Conservation (phyloP, 2,329 filamentous ascomycete genomes). For the Colletotrichum tropicicola region DNA sequence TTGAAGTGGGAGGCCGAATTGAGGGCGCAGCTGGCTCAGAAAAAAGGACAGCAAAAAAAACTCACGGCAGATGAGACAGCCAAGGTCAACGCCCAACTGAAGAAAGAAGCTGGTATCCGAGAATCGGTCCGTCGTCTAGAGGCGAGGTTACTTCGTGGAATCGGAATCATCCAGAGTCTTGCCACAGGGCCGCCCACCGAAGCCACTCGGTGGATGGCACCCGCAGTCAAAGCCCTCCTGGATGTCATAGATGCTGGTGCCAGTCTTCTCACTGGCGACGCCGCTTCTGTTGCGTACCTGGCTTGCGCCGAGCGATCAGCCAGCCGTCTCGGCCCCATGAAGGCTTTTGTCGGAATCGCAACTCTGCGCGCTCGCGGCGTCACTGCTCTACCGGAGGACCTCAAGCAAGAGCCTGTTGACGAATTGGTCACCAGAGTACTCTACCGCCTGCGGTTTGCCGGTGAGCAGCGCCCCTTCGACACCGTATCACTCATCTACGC, state of each 20-base stretch:
- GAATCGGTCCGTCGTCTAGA: slow-evolving; percentile 75
- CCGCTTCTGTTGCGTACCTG: slow-evolving; percentile 81
- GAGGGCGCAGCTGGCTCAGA: slow-evolving; percentile 85
- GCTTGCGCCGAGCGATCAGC: slow-evolving; percentile 80
- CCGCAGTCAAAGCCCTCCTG: slow-evolving; percentile 78
- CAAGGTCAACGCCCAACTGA: slow-evolving; percentile 90
- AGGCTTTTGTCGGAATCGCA: slow-evolving; percentile 87
- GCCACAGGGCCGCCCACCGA: slow-evolving; percentile 90
- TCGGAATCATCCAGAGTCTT: slow-evolving; percentile 85
- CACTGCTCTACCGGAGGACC: slow-evolving; percentile 74
- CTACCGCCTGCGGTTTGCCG: slow-evolving; percentile 88
- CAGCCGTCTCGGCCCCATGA: slow-evolving; percentile 76
- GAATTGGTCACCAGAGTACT: slow-evolving; percentile 87
- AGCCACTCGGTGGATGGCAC: slow-evolving; percentile 86
- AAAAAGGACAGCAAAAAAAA: slow-evolving; percentile 92
- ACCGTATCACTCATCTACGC: slow-evolving; percentile 87
- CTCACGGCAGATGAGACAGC: slow-evolving; percentile 87
- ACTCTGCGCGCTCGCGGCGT: slow-evolving; percentile 83
- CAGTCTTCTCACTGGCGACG: slow-evolving; percentile 81
- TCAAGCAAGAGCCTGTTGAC: slow-evolving; percentile 83
- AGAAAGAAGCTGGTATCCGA: slow-evolving; percentile 85
- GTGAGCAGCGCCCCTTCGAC: slow-evolving; percentile 95
- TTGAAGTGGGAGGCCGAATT: slow-evolving; percentile 98
- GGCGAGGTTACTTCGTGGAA: slow-evolving; percentile 79
- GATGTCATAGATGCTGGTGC: slow-evolving; percentile 82